Base-by-base conservation (phyloP, 768 basidiomycete species). In the Phylloporus rhodoxanthus region DNA sequence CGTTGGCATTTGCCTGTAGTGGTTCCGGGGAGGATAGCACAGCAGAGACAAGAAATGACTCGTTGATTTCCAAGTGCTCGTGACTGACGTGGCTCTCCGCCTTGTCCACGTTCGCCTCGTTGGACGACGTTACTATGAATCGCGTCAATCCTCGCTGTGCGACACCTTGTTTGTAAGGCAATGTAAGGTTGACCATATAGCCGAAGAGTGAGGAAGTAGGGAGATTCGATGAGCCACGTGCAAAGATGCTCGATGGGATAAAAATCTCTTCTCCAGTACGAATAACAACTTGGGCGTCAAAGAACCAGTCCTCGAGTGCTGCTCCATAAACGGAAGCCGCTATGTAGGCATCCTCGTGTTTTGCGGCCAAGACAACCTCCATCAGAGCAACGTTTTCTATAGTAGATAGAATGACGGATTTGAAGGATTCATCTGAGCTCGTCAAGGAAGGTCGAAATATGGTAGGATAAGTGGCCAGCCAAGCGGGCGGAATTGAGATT, bases 121-220 rank as follows among this genome's bases (percentile, higher is more conserved):
- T 57, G 19, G 63, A 62, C 21, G 69, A 67, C 1, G 76, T 66
- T 13, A 85, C 60, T 43, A 83, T 68, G 43, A 91, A 66, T 40
- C 67, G 72, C 1, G 89, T 90, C 17, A 55, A 47, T 11, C 72
- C 74, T 26, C 65, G 65, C 30, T 70, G 61, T 13, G 76, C 72
- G 53, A 73, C 68, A 26, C 91, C 91, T 69, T 92, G 90, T n/a
- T 74, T 68, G 20, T 84, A 81, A 9, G 91, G 89, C 51, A 85
- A 78, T 4, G 80, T 56, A 72, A 88, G 75, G 45, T 79, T 75
- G 23, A 88, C 63, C 38, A 69, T 72, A 52, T 78, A 84, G 30
- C 60, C 58, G 32, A 74, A 67, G 39, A 55, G 44, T 15, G 61
- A 43, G 1, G 47, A 50, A 26, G 57, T 47, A 3, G 39, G 38